phyloP scores from a whole-genome alignment of 768 basidiomycete species.

The Clitopilus hobsonii region DNA sequence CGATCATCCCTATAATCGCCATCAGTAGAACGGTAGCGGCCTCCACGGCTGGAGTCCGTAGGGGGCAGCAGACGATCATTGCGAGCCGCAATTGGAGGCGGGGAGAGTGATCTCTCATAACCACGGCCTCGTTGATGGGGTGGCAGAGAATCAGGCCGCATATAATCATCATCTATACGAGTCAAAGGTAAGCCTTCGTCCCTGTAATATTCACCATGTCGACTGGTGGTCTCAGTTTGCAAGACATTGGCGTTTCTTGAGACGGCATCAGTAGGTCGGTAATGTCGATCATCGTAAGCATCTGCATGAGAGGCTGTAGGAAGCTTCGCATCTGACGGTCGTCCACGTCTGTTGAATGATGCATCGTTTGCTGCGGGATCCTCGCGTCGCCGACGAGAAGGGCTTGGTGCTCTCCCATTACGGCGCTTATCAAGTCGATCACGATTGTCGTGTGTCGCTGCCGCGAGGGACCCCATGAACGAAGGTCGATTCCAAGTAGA shows the following conservation, averaged over 20 bases:
- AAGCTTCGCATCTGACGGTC: neutral
- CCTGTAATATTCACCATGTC: slow-evolving; percentile 15
- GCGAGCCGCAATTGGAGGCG: slow-evolving; percentile 12
- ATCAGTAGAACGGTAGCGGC: slow-evolving; percentile 24
- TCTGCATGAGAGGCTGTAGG: slow-evolving; percentile 9
- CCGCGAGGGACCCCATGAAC: slow-evolving; percentile 10
- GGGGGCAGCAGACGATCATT: slow-evolving; percentile 1
- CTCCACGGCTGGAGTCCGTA: slow-evolving; percentile 16
- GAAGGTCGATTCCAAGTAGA: slow-evolving; percentile 54
- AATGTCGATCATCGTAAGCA: slow-evolving; percentile 56
- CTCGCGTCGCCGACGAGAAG: neutral
- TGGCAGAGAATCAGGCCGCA: slow-evolving; percentile 19
- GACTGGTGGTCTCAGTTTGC: slow-evolving; percentile 17
- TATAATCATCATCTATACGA: slow-evolving; percentile 13
- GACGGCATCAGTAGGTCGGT: slow-evolving; percentile 42
- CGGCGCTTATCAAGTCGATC: neutral
- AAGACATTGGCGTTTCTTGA: neutral
- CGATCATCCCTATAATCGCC: slow-evolving; percentile 13
- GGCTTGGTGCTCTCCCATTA: neutral
- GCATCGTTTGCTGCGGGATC: neutral
- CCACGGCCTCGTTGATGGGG: slow-evolving; percentile 20
- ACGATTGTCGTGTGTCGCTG: slow-evolving; percentile 14
- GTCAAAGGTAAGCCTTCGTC: slow-evolving; percentile 8
- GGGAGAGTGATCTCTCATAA: slow-evolving; percentile 25
- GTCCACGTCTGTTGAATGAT: slow-evolving; percentile 2